Evolutionary conservation across 345 rosid genomes (phyloP).

Genomic region (Sonneratia alba): DNA sequence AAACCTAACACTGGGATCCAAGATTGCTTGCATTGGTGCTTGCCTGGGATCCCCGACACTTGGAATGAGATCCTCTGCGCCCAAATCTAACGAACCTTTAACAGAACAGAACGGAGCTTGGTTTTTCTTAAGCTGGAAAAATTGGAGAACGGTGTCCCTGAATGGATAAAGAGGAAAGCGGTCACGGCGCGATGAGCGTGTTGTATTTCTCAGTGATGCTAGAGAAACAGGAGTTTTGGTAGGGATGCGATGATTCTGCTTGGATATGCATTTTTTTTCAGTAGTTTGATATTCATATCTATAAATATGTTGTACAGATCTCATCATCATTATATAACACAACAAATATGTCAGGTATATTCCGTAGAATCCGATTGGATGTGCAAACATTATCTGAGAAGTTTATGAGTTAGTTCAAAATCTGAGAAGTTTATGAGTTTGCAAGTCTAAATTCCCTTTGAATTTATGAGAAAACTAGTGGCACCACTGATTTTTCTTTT

Average conservation of each 20-base stretch:
- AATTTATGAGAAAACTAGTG: no score
- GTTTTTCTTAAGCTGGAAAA: not conserved
- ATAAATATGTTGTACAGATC: not conserved
- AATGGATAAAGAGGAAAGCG: not conserved
- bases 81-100: slow-evolving; percentile 25
- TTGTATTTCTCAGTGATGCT: not conserved
- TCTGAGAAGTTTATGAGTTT: no score
- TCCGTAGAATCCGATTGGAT: no score
- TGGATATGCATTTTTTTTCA: not conserved
- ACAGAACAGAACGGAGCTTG: not conserved
- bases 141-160: no score
- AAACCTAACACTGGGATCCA: slow-evolving; percentile 34
- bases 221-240: not conserved
- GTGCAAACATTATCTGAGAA: no score
- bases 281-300: not conserved
- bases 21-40: slow-evolving; percentile 97
- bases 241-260: not conserved
- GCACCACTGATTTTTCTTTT: no score
- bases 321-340: not conserved
- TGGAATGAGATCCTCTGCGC: slow-evolving; percentile 70
- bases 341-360: no score
- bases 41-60: slow-evolving; percentile 77
- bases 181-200: not conserved
- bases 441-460: no score
- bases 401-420: no score